Conservation (phyloP, 2,329 filamentous ascomycete genomes). For the Tolypocladium paradoxum region DNA sequence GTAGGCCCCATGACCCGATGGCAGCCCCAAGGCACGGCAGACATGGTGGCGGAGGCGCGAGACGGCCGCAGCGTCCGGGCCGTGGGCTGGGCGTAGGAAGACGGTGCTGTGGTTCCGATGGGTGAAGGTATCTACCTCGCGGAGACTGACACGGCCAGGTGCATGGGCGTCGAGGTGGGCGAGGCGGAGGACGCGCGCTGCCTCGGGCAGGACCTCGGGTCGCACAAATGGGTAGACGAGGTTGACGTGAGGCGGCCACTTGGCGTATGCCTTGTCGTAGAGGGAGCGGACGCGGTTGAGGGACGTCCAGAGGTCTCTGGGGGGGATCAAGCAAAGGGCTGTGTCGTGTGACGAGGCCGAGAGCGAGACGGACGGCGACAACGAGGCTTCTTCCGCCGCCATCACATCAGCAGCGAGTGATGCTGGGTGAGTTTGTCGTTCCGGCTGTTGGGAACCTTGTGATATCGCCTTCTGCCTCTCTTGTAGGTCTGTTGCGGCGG, state of each 20-base stretch:
- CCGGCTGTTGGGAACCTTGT: not conserved
- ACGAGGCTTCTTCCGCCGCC: not conserved
- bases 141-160: conserved; percentile 19
- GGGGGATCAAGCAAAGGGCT: conserved; percentile 50
- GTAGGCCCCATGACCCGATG: conserved; percentile 14
- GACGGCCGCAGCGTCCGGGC: conserved; percentile 11
- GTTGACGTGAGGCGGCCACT: conserved; percentile 59
- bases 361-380: not conserved
- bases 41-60: conserved; percentile 22
- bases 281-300: conserved; percentile 46
- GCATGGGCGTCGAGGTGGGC: conserved; percentile 6
- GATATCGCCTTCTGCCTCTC: not conserved
- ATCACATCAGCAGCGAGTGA: not conserved
- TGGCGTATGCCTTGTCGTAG: conserved; percentile 49
- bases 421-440: not conserved
- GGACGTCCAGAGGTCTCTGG: conserved; percentile 31
- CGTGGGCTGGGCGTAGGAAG: conserved; percentile 22
- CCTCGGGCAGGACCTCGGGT: conserved; percentile 31
- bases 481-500: not conserved
- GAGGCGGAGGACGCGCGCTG: conserved; percentile 19
- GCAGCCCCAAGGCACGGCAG: conserved; percentile 23
- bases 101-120: conserved; percentile 40
- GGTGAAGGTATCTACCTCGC: conserved; percentile 33
- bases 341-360: conserved; percentile 33
- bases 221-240: conserved; percentile 55